A percentile compares a stretch with the other conserved stretches of the same genome.
phyloP scores from a whole-genome alignment of 352 stramenopile genomes.

The Elongisporangium prolatum region DNA sequence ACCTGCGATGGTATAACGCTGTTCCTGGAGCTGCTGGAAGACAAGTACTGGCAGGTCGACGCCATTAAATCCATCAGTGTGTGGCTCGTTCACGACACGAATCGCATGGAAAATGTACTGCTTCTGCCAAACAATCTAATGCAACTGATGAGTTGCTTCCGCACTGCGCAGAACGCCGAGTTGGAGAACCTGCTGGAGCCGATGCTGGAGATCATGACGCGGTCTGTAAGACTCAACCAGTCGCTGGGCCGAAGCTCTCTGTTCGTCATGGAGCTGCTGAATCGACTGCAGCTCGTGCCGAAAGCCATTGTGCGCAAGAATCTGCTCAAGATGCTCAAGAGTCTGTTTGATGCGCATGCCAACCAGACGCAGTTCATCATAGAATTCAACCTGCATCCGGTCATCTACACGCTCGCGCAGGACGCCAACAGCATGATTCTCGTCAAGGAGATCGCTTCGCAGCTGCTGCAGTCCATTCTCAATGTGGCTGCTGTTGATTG shows the following conservation, averaged over 20 bases:
- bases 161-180: constrained; percentile 57
- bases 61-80: constrained; percentile 86
- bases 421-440: constrained; percentile 89
- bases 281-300: constrained; percentile 62
- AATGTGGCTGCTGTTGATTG: constrained; percentile 64
- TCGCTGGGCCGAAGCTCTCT: constrained; percentile 79
- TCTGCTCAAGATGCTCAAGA: constrained; percentile 91
- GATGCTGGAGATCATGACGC: constrained; percentile 71
- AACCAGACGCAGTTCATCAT: constrained; percentile 83
- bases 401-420: constrained; percentile 74
- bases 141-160: constrained; percentile 71
- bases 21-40: constrained; percentile 84
- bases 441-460: constrained; percentile 86
- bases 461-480: constrained; percentile 78
- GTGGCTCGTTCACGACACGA: constrained; percentile 80
- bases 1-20: constrained; percentile 72
- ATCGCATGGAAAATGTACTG: constrained; percentile 82
- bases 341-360: constrained; percentile 85
- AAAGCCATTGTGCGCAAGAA: constrained; percentile 91
- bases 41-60: constrained; percentile 89
- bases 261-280: constrained; percentile 85
- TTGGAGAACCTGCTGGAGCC: constrained; percentile 80
- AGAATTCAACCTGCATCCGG: constrained; percentile 85
- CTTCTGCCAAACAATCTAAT: constrained; percentile 59
- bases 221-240: constrained; percentile 76